Evolutionary conservation across 768 basidiomycete species (phyloP), one percentile per base, ranked within the genome.

Genomic region (Obba rivulosa): DNA sequence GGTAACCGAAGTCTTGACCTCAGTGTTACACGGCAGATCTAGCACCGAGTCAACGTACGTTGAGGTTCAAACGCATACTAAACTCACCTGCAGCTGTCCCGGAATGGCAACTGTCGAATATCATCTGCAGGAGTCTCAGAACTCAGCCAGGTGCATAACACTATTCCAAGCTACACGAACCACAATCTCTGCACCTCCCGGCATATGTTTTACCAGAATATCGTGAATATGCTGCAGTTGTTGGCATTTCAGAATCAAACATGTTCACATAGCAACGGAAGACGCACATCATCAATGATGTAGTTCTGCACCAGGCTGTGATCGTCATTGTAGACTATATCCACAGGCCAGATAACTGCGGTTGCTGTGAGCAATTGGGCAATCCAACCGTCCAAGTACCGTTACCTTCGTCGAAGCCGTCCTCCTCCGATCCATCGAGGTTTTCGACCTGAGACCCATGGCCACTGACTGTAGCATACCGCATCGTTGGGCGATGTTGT

Each of bases 391-490:
- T 5, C 7, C 28, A 31, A 13, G 13, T 5, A 31, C 5, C 7
- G 13, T 21, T 34, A 78, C 80, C 73, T 63, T 81, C 79, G 42
- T 81, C 78, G 48, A 68, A 59, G 2, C 76, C 72, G 51, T 81
- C 80, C 21, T 71, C 66, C 51, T 81, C 79, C 1, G 63, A 72
- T 8, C 66, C 62, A 49, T 78, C 65, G 16, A 60, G 48, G 21
- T 73, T 76, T 2, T 66, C 52, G 5, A 71, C 62, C 51, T 81
- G 80, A 13, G 57, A 53, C 0, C 72, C 73, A 54, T 81, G 79
- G 0, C 80, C 80, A 0, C 78, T 72, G 54, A 76, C 74, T 76
- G 49, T 9, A 18, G 25, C 16, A 34, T 23, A 31, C 28, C 5
- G 28, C 13, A 31, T 7, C 5, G 13, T 5, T 13, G 13, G 7